These are phyloP conservation scores for Fusarium gaditjirri DNA, from an alignment of 2,329 filamentous ascomycete species.

Conservation along the genomic window DNA sequence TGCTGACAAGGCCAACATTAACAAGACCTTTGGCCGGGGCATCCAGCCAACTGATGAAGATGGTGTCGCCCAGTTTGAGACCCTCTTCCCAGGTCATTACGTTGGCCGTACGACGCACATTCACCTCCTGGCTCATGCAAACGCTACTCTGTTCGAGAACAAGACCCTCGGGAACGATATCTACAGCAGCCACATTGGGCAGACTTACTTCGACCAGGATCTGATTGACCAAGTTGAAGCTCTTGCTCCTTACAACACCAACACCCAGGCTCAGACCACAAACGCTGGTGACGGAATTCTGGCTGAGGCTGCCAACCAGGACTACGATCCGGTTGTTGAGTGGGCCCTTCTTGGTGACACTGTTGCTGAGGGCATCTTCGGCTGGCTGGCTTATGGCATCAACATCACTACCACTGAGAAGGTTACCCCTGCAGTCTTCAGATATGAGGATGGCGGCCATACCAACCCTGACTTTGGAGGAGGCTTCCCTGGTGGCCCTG, in stretches of 20 bases:
- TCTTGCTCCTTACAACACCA: slow-evolving; percentile 58
- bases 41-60: slow-evolving; percentile 54
- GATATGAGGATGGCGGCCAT: slow-evolving; percentile 10
- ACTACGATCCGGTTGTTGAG: slow-evolving; percentile 69
- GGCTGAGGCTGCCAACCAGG: slow-evolving; percentile 57
- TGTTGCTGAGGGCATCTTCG: slow-evolving; percentile 62
- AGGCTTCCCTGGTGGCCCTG: neutral
- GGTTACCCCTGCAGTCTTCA: neutral
- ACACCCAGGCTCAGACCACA: slow-evolving; percentile 51
- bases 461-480: slow-evolving; percentile 8
- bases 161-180: slow-evolving; percentile 48
- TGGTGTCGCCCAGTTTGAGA: slow-evolving; percentile 56
- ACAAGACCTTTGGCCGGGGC: slow-evolving; percentile 49
- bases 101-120: slow-evolving; percentile 59
- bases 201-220: slow-evolving; percentile 70
- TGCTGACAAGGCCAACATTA: slow-evolving; percentile 44
- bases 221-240: slow-evolving; percentile 63
- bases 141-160: slow-evolving; percentile 48
- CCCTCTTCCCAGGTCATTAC: slow-evolving; percentile 58
- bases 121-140: slow-evolving; percentile 55
- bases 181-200: slow-evolving; percentile 67
- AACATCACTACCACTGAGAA: slow-evolving; percentile 42
- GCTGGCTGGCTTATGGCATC: slow-evolving; percentile 65
- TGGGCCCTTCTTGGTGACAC: slow-evolving; percentile 67
- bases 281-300: neutral